A percentile compares a stretch with the other conserved stretches of the same genome.
Conservation (phyloP, 1,284 basidiomycete genomes). For the Marasmius tenuissimus region DNA sequence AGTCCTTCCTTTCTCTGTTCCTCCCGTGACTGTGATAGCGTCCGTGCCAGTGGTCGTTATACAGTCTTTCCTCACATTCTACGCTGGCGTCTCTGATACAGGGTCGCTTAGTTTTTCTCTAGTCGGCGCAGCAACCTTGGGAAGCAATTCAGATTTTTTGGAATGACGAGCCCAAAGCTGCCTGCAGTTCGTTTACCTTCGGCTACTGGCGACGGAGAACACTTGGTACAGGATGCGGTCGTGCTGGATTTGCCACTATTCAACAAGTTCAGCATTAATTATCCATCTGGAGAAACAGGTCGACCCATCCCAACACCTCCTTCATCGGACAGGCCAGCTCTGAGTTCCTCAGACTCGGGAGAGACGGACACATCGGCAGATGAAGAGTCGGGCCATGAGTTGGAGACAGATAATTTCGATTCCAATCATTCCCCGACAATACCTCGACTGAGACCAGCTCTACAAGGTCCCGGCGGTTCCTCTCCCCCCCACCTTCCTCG, state of each 20-base stretch:
- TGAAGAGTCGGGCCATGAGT: conserved; percentile 9
- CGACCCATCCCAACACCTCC: conserved; percentile 7
- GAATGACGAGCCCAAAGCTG: not conserved
- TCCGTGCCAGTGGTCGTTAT: not conserved
- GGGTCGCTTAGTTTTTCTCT: not conserved
- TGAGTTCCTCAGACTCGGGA: conserved; percentile 15
- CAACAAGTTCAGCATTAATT: conserved; percentile 12
- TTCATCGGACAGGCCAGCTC: conserved; percentile 9
- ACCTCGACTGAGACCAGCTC: conserved; percentile 6
- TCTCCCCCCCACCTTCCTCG: conserved; percentile 39
- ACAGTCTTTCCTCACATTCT: not conserved
- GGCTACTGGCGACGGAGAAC: conserved; percentile 1
- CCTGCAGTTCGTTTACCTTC: not conserved
- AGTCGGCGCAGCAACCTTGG: not conserved
- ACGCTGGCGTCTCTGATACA: not conserved
- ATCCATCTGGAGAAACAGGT: conserved; percentile 7
- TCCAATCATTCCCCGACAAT: conserved; percentile 10
- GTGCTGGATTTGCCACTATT: conserved; percentile 8
- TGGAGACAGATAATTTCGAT: conserved; percentile 11
- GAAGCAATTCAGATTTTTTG: not conserved
- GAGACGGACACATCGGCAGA: conserved; percentile 20
- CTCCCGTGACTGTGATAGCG: not conserved
- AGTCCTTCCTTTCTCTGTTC: not conserved
- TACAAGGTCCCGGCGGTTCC: not conserved
- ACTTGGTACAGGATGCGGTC: conserved; percentile 10